Conservation (phyloP, 495 filamentous ascomycete genomes). For the Xylaria sp. region DNA sequence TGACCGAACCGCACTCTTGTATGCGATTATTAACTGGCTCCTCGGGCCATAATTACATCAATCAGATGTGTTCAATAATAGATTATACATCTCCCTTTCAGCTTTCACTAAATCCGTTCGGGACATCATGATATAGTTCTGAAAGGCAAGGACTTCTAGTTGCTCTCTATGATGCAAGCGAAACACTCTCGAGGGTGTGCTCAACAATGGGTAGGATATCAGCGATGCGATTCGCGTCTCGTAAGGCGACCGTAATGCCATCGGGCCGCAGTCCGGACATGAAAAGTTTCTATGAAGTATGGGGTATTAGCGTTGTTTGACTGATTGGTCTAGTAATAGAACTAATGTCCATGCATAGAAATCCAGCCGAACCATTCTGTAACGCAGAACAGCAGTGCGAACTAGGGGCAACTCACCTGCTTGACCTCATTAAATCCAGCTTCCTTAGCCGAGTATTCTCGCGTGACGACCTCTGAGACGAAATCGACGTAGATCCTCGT, state of each 20-base stretch:
- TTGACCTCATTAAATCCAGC: constrained; percentile 77
- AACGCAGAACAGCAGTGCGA: background rate
- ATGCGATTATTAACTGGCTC: background rate
- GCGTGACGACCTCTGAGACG: constrained; percentile 75
- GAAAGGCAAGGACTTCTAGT: background rate
- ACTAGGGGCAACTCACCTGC: constrained; percentile 58
- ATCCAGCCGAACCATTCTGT: background rate
- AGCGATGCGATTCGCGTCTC: constrained; percentile 82
- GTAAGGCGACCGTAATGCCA: constrained; percentile 76
- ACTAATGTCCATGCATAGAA: background rate
- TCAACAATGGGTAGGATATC: constrained; percentile 76
- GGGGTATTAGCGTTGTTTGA: too few species aligned
- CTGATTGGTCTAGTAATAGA: background rate
- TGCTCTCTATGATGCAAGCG: constrained; percentile 35
- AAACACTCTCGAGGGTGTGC: constrained; percentile 54
- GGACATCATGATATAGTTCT: background rate
- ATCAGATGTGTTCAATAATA: background rate
- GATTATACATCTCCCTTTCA: background rate
- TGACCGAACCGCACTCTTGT: too few species aligned
- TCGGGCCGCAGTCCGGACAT: constrained; percentile 65
- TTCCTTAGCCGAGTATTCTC: constrained; percentile 88
- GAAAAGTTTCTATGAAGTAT: constrained; percentile 76
- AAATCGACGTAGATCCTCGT: constrained; percentile 95
- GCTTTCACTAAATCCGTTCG: background rate
- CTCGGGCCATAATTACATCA: background rate